Evolutionary conservation across 768 basidiomycete genomes (phyloP).

Genomic region (Pisolithus marmoratus): DNA sequence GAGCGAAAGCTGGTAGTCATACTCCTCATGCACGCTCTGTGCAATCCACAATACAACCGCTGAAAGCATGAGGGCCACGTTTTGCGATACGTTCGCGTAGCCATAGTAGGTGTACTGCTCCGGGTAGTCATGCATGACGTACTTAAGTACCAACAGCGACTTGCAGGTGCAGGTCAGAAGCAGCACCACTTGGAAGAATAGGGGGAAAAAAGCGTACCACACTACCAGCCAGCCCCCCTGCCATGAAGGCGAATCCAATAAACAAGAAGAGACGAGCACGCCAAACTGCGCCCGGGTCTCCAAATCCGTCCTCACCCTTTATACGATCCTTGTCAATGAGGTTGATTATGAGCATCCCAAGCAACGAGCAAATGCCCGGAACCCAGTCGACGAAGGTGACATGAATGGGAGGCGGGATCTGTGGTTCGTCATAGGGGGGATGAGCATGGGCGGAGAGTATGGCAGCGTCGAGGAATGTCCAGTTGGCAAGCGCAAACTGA

Average conservation of each 20-base stretch:
- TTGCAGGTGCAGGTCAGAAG: conserved; percentile 23
- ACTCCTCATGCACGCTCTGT: conserved; percentile 79
- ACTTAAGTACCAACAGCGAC: conserved; percentile 89
- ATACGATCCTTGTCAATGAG: conserved; percentile 93
- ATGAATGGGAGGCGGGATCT: conserved; percentile 67
- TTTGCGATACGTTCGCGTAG: conserved; percentile 93
- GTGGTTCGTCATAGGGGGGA: conserved; percentile 64
- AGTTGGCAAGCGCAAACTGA: conserved; percentile 94
- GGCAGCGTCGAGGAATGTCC: conserved; percentile 92
- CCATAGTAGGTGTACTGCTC: conserved; percentile 87
- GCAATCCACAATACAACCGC: conserved; percentile 89
- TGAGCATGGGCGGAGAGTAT: conserved; percentile 85
- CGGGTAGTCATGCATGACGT: conserved; percentile 65
- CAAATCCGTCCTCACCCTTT: conserved; percentile 65
- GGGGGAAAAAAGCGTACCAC: conserved; percentile 63
- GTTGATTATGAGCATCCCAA: conserved; percentile 91
- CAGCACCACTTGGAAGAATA: background rate
- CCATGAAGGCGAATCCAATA: conserved; percentile 95
- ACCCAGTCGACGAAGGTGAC: conserved; percentile 96
- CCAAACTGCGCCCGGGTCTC: conserved; percentile 85
- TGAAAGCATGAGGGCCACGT: conserved; percentile 78
- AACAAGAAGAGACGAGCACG: conserved; percentile 86
- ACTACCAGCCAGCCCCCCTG: conserved; percentile 95
- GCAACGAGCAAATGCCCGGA: conserved; percentile 87
- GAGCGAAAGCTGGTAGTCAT: conserved; percentile 87